Evolutionary conservation across 2,329 filamentous ascomycete genomes (phyloP).

Genomic region (Fusarium succisae): DNA sequence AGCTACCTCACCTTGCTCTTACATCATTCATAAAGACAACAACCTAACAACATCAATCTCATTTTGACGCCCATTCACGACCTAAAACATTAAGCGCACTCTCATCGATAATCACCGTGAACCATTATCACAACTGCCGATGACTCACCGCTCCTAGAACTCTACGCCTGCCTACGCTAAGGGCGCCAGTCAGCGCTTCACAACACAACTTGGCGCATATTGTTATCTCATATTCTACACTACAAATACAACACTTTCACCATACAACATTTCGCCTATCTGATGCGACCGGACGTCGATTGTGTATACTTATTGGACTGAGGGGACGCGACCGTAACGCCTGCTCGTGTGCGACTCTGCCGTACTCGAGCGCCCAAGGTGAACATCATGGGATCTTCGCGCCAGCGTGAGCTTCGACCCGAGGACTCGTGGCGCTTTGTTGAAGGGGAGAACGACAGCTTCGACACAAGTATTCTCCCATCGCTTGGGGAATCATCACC

Average conservation of each 20-base stretch:
- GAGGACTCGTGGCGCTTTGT: conserved; percentile 70
- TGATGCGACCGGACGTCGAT: conserved; percentile 9
- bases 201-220: conserved; percentile 1
- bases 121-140: neutral
- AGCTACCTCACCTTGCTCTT: conserved; percentile 10
- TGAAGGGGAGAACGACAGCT: conserved; percentile 69
- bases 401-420: conserved; percentile 45
- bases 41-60: conserved; percentile 2
- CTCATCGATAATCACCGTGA: conserved; percentile 2
- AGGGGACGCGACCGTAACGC: conserved; percentile 4
- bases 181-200: conserved; percentile 6
- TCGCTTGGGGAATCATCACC: conserved; percentile 53
- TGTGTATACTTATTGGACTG: neutral
- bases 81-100: neutral
- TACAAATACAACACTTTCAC: conserved; percentile 9
- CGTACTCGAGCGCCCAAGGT: conserved; percentile 2
- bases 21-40: conserved; percentile 31
- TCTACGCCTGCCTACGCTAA: neutral
- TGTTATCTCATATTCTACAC: conserved; percentile 2
- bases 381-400: conserved; percentile 35
- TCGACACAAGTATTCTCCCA: conserved; percentile 64
- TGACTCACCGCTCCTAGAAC: conserved; percentile 21
- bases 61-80: conserved; percentile 10
- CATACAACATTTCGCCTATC: neutral
- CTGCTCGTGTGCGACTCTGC: conserved; percentile 12